Conservation (phyloP, 352 stramenopile genomes). For the Pythium myriotylum region DNA sequence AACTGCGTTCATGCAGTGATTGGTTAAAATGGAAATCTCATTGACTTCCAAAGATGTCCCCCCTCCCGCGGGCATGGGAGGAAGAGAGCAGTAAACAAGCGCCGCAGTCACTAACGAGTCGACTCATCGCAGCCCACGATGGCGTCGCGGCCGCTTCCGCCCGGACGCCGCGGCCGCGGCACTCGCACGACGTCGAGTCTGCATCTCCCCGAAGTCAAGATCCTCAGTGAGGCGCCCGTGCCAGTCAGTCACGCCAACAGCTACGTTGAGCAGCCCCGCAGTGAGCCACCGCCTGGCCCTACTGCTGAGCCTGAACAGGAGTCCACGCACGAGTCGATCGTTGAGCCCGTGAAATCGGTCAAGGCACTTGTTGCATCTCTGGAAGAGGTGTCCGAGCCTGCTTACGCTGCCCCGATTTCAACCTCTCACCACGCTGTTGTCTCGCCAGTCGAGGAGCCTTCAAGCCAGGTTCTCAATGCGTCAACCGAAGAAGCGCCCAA, state of each 20-base stretch:
- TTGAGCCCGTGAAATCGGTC: constrained; percentile 12
- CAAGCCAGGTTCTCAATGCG: no score
- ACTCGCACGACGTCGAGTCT: constrained; percentile 24
- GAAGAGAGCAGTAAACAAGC: constrained; percentile 7
- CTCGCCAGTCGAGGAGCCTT: no score
- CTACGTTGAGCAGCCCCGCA: constrained; percentile 19
- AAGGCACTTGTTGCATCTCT: constrained; percentile 26
- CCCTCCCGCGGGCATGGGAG: background rate
- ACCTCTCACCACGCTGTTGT: constrained; percentile 1
- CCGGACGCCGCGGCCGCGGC: constrained; percentile 25
- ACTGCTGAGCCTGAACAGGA: constrained; percentile 20
- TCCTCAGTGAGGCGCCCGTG: constrained; percentile 16
- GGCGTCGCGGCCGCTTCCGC: constrained; percentile 42
- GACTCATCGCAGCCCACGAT: constrained; percentile 24
- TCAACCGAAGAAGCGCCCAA: no score
- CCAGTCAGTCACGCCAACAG: background rate
- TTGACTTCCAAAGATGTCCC: constrained; percentile 4
- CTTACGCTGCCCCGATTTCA: background rate
- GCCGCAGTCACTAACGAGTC: background rate
- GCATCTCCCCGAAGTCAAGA: constrained; percentile 32
- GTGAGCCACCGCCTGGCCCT: background rate
- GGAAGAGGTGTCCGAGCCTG: constrained; percentile 3
- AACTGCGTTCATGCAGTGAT: background rate
- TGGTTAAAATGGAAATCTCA: constrained; percentile 16
- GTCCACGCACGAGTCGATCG: constrained; percentile 6